A percentile compares a stretch with the other conserved stretches of the same genome.
Evolutionary conservation across 108 stramenopile genomes (phyloP).

Genomic region (Conticribra guillardii): DNA sequence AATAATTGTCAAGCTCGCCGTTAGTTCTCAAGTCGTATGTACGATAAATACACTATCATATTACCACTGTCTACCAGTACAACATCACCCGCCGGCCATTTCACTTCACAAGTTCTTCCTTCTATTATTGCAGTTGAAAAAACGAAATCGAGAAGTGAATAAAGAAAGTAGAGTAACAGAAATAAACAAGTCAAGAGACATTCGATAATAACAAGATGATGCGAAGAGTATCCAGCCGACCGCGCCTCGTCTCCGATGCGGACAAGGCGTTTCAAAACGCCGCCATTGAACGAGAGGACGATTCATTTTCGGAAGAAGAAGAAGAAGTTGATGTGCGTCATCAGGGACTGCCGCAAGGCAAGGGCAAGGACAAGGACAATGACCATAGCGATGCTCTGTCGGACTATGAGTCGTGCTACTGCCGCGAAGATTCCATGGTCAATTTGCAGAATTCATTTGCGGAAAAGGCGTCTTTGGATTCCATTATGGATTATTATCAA

Average conservation of each 20-base stretch:
- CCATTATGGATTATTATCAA: neutral
- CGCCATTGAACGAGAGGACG: neutral
- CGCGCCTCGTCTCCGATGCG: constrained; percentile 15
- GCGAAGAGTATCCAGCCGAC: constrained; percentile 15
- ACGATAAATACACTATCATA: too few relatives aligned
- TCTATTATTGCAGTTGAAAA: too few relatives aligned
- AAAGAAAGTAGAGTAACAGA: too few relatives aligned
- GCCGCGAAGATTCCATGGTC: neutral
- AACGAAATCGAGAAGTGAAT: too few relatives aligned
- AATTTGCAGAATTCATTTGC: neutral
- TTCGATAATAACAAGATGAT: too few relatives aligned
- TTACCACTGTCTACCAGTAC: too few relatives aligned
- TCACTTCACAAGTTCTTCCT: too few relatives aligned
- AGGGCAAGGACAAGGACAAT: too few relatives aligned
- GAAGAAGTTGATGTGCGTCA: neutral
- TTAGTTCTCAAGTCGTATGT: too few relatives aligned
- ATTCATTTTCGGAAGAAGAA: neutral
- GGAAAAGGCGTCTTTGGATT: constrained; percentile 5
- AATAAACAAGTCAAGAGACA: too few relatives aligned
- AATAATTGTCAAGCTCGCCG: too few relatives aligned
- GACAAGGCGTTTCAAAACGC: constrained; percentile 4
- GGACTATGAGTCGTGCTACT: neutral
- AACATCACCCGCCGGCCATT: too few relatives aligned
- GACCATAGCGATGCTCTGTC: constrained; percentile 2
- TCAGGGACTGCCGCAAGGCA: neutral